Conservation (phyloP, 768 basidiomycete species). For the Leccinum olivaceopallidum region DNA sequence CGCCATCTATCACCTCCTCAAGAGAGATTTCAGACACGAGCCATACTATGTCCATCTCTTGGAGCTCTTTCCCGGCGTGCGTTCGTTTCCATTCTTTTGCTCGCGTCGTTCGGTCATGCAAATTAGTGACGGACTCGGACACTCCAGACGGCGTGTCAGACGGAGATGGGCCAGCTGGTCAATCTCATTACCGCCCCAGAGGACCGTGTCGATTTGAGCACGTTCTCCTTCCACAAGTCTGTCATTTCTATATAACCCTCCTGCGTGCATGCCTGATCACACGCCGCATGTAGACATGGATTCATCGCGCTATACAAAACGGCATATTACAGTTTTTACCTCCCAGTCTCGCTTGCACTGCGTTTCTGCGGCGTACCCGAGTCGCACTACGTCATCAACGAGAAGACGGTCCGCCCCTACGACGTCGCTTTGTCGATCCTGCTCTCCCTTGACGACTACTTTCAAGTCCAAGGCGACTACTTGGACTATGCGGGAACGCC, state of each 20-base stretch:
- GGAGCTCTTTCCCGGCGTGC: slow-evolving; percentile 87
- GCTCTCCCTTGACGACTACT: slow-evolving; percentile 3
- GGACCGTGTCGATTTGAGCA: background rate
- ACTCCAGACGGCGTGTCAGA: slow-evolving; percentile 7
- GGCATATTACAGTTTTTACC: slow-evolving; percentile 54
- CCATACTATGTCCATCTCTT: slow-evolving; percentile 86
- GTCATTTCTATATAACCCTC: background rate
- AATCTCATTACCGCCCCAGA: background rate
- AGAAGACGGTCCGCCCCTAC: slow-evolving; percentile 28
- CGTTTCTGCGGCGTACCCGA: slow-evolving; percentile 3
- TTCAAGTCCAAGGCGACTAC: slow-evolving; percentile 67
- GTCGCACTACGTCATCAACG: slow-evolving; percentile 36
- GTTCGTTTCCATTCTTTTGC: slow-evolving; percentile 15
- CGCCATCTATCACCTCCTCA: slow-evolving; percentile 89
- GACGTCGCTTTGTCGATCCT: slow-evolving; percentile 1
- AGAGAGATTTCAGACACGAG: slow-evolving; percentile 78
- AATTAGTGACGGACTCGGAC: background rate
- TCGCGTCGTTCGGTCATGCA: background rate
- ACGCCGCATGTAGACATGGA: background rate
- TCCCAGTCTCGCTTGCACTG: slow-evolving; percentile 5
- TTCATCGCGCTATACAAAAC: slow-evolving; percentile 3
- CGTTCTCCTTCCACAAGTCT: slow-evolving; percentile 5
- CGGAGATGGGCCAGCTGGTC: slow-evolving; percentile 4
- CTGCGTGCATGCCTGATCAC: background rate
- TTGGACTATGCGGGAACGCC: slow-evolving; percentile 93